phyloP scores from a whole-genome alignment of 768 basidiomycete species.

The Pseudohyphozyma bogoriensis region DNA sequence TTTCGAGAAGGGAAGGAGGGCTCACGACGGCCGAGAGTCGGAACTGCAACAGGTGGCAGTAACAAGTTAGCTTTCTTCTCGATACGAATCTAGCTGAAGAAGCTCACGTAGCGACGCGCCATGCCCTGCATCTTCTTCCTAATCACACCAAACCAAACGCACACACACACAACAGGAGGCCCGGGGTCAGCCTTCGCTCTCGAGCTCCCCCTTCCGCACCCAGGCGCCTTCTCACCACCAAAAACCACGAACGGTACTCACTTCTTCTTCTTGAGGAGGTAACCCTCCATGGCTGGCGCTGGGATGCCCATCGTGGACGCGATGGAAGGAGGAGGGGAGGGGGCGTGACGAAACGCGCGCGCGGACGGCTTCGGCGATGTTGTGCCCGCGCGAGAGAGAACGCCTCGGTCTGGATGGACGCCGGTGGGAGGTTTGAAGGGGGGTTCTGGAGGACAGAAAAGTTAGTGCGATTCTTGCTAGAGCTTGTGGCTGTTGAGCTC shows the following conservation, averaged over 20 bases:
- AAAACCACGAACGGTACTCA: background rate
- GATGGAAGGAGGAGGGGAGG: too few species aligned
- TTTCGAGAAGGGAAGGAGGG: background rate
- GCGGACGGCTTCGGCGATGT: too few species aligned
- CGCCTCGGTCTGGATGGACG: too few species aligned
- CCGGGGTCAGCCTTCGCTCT: background rate
- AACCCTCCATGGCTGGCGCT: constrained; percentile 18
- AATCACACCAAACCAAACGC: background rate
- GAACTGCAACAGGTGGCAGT: background rate
- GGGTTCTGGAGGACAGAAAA: too few species aligned
- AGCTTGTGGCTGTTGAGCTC: too few species aligned
- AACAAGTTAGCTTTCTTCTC: background rate
- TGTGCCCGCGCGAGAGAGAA: too few species aligned
- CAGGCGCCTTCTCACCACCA: too few species aligned
- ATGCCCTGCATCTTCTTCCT: constrained; percentile 26
- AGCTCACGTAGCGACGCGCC: constrained; percentile 11
- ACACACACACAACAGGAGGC: background rate
- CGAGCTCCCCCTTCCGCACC: background rate
- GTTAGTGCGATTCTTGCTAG: too few species aligned
- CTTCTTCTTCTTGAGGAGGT: constrained; percentile 25
- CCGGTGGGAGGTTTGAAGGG: too few species aligned
- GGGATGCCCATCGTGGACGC: too few species aligned
- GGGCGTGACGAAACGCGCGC: too few species aligned
- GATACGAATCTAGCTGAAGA: background rate
- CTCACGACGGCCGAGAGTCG: background rate